phyloP scores from a whole-genome alignment of 1,284 basidiomycete genomes.

The Microbotryum intermedium region DNA sequence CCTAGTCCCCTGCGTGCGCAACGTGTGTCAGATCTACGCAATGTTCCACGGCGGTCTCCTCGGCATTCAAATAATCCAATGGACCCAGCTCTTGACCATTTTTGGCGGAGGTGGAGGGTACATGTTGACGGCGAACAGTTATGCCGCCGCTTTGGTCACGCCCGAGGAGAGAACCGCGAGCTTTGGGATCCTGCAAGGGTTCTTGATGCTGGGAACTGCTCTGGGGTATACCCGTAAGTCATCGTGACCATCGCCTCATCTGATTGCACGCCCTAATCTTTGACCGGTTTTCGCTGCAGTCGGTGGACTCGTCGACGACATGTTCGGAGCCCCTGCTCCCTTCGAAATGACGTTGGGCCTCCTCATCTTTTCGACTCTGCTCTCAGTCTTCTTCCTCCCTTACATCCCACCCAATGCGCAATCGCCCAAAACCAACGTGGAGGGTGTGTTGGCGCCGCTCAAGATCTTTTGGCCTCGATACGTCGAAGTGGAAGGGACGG shows the following conservation, averaged over 20 bases:
- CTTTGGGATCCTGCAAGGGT: constrained; percentile 38
- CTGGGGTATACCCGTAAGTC: constrained; percentile 29
- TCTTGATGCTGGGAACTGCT: constrained; percentile 36
- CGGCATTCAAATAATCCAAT: constrained; percentile 37
- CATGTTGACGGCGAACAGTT: constrained; percentile 31
- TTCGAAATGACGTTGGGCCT: constrained; percentile 38
- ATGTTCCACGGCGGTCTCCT: constrained; percentile 30
- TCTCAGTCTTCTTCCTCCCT: constrained; percentile 38
- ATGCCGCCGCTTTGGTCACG: constrained; percentile 31
- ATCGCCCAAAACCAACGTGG: neutral
- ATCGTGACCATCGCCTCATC: neutral
- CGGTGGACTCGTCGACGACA: constrained; percentile 35
- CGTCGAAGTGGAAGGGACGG: constrained; percentile 3
- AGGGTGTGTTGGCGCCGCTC: constrained; percentile 35
- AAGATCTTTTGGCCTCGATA: constrained; percentile 36
- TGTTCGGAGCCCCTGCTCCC: constrained; percentile 35
- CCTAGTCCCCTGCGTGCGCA: constrained; percentile 37
- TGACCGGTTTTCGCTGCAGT: constrained; percentile 22
- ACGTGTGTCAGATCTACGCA: constrained; percentile 37
- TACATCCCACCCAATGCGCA: constrained; percentile 34
- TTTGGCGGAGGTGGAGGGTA: constrained; percentile 39
- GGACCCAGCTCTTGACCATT: constrained; percentile 39
- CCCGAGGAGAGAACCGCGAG: constrained; percentile 36
- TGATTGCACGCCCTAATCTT: neutral
- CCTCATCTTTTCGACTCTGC: constrained; percentile 33